Conservation (phyloP, 768 basidiomycete genomes). For the Baorangia bicolor region DNA sequence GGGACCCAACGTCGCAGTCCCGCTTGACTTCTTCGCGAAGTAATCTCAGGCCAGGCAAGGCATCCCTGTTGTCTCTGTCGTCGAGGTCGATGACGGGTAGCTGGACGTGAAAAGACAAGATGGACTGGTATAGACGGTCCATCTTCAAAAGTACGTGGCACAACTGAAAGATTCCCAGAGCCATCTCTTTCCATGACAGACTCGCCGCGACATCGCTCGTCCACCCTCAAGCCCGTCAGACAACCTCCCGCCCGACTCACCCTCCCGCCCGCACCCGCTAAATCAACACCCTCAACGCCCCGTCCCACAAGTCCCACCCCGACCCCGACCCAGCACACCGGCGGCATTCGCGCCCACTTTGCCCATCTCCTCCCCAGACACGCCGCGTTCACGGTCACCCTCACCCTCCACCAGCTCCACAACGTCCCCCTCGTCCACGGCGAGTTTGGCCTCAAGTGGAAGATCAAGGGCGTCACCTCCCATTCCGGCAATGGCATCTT, state of each 20-base stretch:
- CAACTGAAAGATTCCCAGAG: too few relatives aligned
- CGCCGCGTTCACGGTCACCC: slow-evolving; percentile 59
- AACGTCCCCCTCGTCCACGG: slow-evolving; percentile 72
- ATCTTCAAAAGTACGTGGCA: too few relatives aligned
- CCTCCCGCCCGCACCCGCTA: too few relatives aligned
- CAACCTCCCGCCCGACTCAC: not conserved
- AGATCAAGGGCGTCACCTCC: slow-evolving; percentile 57
- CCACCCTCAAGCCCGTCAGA: slow-evolving; percentile 13
- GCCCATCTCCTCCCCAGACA: slow-evolving; percentile 63
- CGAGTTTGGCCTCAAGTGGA: slow-evolving; percentile 70
- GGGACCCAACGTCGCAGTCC: slow-evolving; percentile 37
- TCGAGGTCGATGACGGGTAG: slow-evolving; percentile 36
- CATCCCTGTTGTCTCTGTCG: slow-evolving; percentile 7
- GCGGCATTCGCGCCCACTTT: slow-evolving; percentile 53
- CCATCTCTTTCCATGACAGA: slow-evolving; percentile 2
- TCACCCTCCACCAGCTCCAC: slow-evolving; percentile 65
- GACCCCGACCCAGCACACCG: not conserved
- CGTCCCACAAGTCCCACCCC: slow-evolving; percentile 3
- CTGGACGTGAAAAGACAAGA: slow-evolving; percentile 24
- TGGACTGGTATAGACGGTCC: too few relatives aligned
- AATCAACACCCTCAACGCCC: not conserved
- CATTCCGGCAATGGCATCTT: slow-evolving; percentile 42
- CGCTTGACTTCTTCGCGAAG: slow-evolving; percentile 42
- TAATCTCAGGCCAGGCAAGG: slow-evolving; percentile 40
- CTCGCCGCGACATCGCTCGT: slow-evolving; percentile 21